These are phyloP conservation scores for Phymatotrichopsis omnivora DNA, from an alignment of 2,329 filamentous ascomycete species.

Conservation along the genomic window DNA sequence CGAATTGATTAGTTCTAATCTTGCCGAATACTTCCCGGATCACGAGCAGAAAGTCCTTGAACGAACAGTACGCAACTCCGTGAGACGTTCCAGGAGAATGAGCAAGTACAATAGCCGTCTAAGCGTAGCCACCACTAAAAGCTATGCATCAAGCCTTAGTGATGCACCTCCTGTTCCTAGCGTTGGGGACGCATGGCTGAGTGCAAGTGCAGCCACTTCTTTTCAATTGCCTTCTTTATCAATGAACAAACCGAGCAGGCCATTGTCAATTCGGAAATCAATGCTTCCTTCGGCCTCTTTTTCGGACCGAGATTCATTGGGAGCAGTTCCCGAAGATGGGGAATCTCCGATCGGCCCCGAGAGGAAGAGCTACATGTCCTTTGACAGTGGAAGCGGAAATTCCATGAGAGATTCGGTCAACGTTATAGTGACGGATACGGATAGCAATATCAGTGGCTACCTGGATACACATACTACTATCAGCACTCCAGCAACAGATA, in stretches of 20 bases:
- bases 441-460: constrained; percentile 60
- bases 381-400: constrained; percentile 55
- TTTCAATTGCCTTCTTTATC: constrained; percentile 12
- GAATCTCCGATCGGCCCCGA: constrained; percentile 79
- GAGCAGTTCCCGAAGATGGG: constrained; percentile 39
- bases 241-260: constrained; percentile 16
- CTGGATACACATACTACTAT: constrained; percentile 72
- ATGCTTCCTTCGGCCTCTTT: constrained; percentile 26
- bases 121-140: constrained; percentile 87
- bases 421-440: constrained; percentile 67
- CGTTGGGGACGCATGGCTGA: constrained; percentile 89
- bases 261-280: constrained; percentile 25
- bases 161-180: constrained; percentile 92
- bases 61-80: constrained; percentile 83
- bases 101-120: constrained; percentile 78
- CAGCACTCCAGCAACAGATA: constrained; percentile 48
- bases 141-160: constrained; percentile 80
- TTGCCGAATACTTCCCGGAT: constrained; percentile 95
- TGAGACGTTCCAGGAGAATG: constrained; percentile 78
- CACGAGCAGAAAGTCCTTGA: constrained; percentile 92
- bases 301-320: constrained; percentile 24
- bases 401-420: constrained; percentile 52
- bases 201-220: constrained; percentile 29
- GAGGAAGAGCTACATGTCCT: constrained; percentile 82
- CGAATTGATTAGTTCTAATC: constrained; percentile 91